Conservation (phyloP, 192 early-diverging fungal genomes). For the Rhizophagus sp. region DNA sequence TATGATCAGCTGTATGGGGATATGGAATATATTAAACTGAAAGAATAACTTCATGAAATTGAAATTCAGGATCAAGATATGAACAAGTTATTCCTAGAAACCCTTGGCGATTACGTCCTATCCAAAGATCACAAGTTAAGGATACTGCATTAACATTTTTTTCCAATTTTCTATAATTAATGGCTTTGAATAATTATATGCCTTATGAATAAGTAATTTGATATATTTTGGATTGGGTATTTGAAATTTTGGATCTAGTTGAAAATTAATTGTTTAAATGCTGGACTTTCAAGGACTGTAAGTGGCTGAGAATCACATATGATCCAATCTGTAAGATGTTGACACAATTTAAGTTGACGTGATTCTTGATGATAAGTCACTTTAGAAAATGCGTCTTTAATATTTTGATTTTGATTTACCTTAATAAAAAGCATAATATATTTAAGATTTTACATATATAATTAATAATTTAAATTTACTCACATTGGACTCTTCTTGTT, state of each 20-base stretch:
- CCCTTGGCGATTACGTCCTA: neutral
- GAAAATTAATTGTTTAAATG: neutral
- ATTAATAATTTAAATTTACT: neutral
- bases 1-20: neutral
- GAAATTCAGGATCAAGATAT: neutral
- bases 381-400: too few species aligned
- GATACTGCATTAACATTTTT: neutral
- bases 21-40: neutral
- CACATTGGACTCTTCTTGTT: neutral
- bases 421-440: too few species aligned
- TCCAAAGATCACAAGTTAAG: constrained; percentile 9
- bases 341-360: neutral
- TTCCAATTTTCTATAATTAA: neutral
- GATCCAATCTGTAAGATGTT: neutral
- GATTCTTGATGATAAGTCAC: neutral
- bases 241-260: neutral
- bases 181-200: neutral
- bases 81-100: neutral
- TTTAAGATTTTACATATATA: neutral
- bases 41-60: neutral
- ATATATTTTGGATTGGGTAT: too few species aligned
- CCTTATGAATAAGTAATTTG: neutral
- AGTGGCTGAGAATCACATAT: too few species aligned
- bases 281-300: neutral
- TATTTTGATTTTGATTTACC: too few species aligned